Evolutionary conservation across 345 rosid genomes (phyloP).

Genomic region (Brassica rapa): DNA sequence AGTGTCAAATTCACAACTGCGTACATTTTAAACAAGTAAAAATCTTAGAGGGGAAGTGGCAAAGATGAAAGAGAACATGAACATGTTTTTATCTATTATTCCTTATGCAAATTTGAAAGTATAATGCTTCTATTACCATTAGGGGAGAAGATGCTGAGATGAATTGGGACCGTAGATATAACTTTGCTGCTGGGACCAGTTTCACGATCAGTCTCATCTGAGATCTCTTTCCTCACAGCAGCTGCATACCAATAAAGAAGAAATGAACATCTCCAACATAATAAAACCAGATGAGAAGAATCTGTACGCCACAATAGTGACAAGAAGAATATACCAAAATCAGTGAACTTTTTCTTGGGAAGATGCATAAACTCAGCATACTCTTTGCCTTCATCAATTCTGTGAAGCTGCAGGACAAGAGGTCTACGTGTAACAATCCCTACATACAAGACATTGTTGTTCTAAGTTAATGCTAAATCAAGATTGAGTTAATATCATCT

Average conservation of each 20-base stretch:
- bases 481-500: constrained; percentile 1
- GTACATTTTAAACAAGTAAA: constrained; percentile 12
- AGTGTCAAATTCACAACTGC: constrained; percentile 96
- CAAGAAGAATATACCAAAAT: constrained; percentile 60
- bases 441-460: constrained; percentile 41
- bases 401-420: constrained; percentile 93
- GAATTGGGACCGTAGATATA: constrained; percentile 88
- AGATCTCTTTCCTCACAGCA: constrained; percentile 86
- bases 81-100: not conserved
- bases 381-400: constrained; percentile 85
- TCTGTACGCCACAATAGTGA: not conserved
- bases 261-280: constrained; percentile 12
- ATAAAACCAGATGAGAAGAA: constrained; percentile 7
- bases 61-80: not conserved
- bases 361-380: constrained; percentile 98
- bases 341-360: constrained; percentile 78
- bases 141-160: constrained; percentile 91
- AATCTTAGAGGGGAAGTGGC: not conserved
- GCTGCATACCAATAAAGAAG: constrained; percentile 48
- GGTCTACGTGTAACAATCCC: constrained; percentile 99
- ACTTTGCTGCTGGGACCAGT: constrained; percentile 79
- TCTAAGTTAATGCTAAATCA: not conserved
- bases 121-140: constrained; percentile 59
- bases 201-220: constrained; percentile 96
- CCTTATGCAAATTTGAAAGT: not conserved